Evolutionary conservation across 768 basidiomycete genomes (phyloP).

Genomic region (Tephrocybe rancida): DNA sequence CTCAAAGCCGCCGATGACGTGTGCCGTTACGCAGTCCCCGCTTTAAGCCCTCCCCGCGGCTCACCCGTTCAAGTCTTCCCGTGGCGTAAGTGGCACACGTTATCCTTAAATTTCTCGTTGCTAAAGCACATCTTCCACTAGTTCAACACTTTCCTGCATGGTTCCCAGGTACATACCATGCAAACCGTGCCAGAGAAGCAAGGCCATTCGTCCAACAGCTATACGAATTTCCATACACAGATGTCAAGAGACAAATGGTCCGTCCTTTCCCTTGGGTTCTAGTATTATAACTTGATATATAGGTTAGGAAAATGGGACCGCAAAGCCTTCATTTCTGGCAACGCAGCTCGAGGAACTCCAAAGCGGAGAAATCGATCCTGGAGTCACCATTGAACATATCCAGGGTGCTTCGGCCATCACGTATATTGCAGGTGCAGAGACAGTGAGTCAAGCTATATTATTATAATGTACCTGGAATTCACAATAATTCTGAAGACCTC

Average conservation of each 20-base stretch:
- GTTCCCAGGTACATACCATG: conserved; percentile 25
- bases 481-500: conserved; percentile 7
- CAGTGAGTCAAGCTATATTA: conserved; percentile 9
- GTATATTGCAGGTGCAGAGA: conserved; percentile 15
- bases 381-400: conserved; percentile 9
- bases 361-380: conserved; percentile 4
- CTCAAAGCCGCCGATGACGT: conserved; percentile 20
- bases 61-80: conserved; percentile 25
- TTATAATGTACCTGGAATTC: background rate
- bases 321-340: too few species aligned
- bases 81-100: conserved; percentile 17
- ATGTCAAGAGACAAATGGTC: conserved; percentile 19
- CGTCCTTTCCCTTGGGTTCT: background rate
- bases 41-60: conserved; percentile 18
- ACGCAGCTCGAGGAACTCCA: conserved; percentile 18
- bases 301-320: conserved; percentile 16
- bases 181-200: conserved; percentile 12
- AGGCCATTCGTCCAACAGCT: conserved; percentile 5
- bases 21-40: conserved; percentile 5
- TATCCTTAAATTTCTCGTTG: conserved; percentile 5
- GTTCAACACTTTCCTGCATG: conserved; percentile 19
- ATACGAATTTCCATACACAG: conserved; percentile 15
- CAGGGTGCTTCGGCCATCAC: conserved; percentile 13
- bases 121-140: background rate
- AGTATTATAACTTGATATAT: background rate